These are phyloP conservation scores for Kodamaea fungicola DNA, from an alignment of 1,139 yeast genomes.

Conservation along the genomic window DNA sequence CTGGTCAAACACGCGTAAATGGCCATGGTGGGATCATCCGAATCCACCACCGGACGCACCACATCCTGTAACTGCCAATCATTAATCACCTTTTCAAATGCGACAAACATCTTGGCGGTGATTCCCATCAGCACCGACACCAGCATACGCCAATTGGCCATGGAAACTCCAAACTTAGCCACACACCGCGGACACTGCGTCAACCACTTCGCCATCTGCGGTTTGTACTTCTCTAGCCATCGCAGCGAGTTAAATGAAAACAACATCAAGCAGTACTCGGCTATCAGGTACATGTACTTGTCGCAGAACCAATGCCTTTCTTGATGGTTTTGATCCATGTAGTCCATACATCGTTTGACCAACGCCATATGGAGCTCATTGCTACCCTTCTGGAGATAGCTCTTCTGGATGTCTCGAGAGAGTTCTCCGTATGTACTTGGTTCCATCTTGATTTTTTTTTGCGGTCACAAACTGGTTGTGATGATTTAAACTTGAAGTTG, in stretches of 20 bases:
- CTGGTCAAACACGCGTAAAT: constrained; percentile 48
- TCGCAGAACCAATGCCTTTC: constrained; percentile 57
- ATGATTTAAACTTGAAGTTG: too few species aligned
- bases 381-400: constrained; percentile 24
- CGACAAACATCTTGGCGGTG: constrained; percentile 25
- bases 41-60: neutral
- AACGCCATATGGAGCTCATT: constrained; percentile 26
- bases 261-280: constrained; percentile 53
- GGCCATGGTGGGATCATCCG: constrained; percentile 14
- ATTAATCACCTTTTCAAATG: constrained; percentile 21
- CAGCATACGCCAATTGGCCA: constrained; percentile 47
- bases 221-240: constrained; percentile 41
- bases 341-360: constrained; percentile 22
- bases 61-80: constrained; percentile 8
- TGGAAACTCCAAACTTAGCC: constrained; percentile 47
- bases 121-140: constrained; percentile 52
- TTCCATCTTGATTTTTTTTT: neutral
- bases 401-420: constrained; percentile 15
- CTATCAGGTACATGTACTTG: constrained; percentile 40
- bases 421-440: neutral
- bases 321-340: constrained; percentile 18
- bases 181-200: constrained; percentile 52
- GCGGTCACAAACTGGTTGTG: too few species aligned
- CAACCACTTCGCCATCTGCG: constrained; percentile 36
- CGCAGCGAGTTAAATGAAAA: constrained; percentile 55